These are phyloP conservation scores for Alternaria triticina DNA, from an alignment of 2,329 filamentous ascomycete species.

Conservation along the genomic window DNA sequence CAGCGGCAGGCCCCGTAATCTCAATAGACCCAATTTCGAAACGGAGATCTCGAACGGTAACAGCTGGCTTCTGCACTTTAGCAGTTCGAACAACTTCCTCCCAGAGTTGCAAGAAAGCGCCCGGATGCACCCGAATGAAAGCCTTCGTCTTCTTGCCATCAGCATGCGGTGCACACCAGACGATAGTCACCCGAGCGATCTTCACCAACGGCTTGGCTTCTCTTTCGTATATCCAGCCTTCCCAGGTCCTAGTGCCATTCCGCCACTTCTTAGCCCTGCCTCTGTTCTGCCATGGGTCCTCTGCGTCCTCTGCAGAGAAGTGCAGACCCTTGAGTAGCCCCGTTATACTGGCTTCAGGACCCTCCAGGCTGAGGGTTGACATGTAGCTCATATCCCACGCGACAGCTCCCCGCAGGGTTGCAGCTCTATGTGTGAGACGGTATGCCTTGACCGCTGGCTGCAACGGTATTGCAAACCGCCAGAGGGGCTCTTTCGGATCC, in stretches of 20 bases:
- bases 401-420: conserved; percentile 75
- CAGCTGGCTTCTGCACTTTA: conserved; percentile 66
- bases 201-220: conserved; percentile 58
- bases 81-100: conserved; percentile 64
- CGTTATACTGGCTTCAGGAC: conserved; percentile 67
- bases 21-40: conserved; percentile 77
- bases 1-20: conserved; percentile 74
- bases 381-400: conserved; percentile 96
- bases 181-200: conserved; percentile 74
- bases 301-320: conserved; percentile 60
- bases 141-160: conserved; percentile 57
- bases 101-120: conserved; percentile 75
- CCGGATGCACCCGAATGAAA: conserved; percentile 81
- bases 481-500: conserved; percentile 76
- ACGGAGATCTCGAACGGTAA: conserved; percentile 71
- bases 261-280: conserved; percentile 74
- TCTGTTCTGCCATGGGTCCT: conserved; percentile 61
- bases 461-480: conserved; percentile 86
- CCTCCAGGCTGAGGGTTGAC: conserved; percentile 81
- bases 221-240: conserved; percentile 64
- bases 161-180: conserved; percentile 67
- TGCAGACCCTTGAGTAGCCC: conserved; percentile 68
- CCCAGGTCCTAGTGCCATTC: conserved; percentile 63
- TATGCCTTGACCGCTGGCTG: conserved; percentile 91
- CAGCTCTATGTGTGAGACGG: conserved; percentile 81